Base-by-base conservation (phyloP, 495 filamentous ascomycete genomes). In the Chaetomium fimeti region DNA sequence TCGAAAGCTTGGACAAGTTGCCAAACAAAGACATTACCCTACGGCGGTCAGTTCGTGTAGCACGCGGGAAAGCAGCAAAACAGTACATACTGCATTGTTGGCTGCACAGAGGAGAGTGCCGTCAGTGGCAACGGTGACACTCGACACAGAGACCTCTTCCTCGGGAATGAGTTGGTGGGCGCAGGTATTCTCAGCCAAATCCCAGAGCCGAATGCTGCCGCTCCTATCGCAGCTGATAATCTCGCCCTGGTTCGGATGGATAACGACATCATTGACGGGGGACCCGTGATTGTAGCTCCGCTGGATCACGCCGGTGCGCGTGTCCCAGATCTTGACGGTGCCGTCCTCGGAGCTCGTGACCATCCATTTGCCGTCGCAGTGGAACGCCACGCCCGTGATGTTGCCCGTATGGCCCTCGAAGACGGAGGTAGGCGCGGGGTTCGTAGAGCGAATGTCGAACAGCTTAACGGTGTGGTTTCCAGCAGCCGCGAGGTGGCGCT, bases 321-420 rank as follows among this genome's bases (percentile, higher is more conserved):
- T 98, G 74, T 98, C 95, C 94, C 94, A 98, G 52, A 98, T 96
- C 81, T 97, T 98, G 66, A 98, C 93, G 9, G 92, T 96, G 55
- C 93, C 90, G 70, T 98, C 94, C 74, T 98, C 94, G 43, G 91
- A 95, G 76, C 91, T 94, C 5, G 94, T 98, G n/a, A 97, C 93
- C 92, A 98, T 97, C 94, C 94, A 98, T 77, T 98, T 98, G 13
- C 92, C 92, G 74, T 98, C 94, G 70, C 92, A 97, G 75, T 98
- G 94, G 72, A 98, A 98, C 27, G 92, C 94, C 28, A 98, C 89
- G 5, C 95, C 94, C 0, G 94, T 98, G 73, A 98, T 86, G 68
- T 98, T 98, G 67, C 87, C 89, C 18, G 91, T 95, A 74, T 98
- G 94, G 55, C 94, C 94, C 64, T 97, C 93, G 71, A 98, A 98